phyloP scores from a whole-genome alignment of 2,329 filamentous ascomycete genomes.

The Talaromyces funiculosus region DNA sequence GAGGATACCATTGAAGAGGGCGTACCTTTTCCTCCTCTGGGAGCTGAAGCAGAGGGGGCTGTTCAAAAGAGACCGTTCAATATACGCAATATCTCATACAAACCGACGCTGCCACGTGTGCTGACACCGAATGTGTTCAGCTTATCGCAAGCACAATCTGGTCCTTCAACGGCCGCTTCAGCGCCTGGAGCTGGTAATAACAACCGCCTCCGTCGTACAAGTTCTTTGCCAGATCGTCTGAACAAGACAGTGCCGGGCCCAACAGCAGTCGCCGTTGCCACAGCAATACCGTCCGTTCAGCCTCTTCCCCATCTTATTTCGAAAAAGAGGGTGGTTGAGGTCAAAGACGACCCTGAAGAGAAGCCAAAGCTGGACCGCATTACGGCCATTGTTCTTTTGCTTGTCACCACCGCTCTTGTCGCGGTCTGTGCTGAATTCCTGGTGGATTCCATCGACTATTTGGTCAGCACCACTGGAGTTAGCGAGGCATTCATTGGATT shows the following conservation, averaged over 20 bases:
- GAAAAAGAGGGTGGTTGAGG: conserved; percentile 42
- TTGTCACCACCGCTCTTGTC: conserved; percentile 60
- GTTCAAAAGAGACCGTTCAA: conserved; percentile 46
- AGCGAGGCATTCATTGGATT: conserved; percentile 65
- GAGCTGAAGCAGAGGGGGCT: not conserved
- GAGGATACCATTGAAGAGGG: conserved; percentile 11
- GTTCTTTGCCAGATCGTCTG: conserved; percentile 66
- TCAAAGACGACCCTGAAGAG: conserved; percentile 29
- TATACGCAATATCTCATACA: conserved; percentile 56
- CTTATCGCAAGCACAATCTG: conserved; percentile 11
- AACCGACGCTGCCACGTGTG: conserved; percentile 58
- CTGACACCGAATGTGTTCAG: conserved; percentile 67
- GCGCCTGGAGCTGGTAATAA: conserved; percentile 25
- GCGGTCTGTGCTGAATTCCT: conserved; percentile 66
- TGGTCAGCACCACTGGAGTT: conserved; percentile 52
- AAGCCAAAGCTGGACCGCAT: conserved; percentile 29
- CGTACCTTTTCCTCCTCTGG: not conserved
- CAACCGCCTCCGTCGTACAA: conserved; percentile 61
- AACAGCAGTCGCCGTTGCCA: conserved; percentile 14
- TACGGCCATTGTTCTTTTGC: conserved; percentile 56
- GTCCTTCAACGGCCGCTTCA: conserved; percentile 4
- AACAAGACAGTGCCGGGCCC: conserved; percentile 29
- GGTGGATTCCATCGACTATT: conserved; percentile 61
- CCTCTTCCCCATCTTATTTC: conserved; percentile 21
- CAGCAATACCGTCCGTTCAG: conserved; percentile 17